phyloP scores from a whole-genome alignment of 805 yeast genomes.

The Dipodascus albidus region DNA sequence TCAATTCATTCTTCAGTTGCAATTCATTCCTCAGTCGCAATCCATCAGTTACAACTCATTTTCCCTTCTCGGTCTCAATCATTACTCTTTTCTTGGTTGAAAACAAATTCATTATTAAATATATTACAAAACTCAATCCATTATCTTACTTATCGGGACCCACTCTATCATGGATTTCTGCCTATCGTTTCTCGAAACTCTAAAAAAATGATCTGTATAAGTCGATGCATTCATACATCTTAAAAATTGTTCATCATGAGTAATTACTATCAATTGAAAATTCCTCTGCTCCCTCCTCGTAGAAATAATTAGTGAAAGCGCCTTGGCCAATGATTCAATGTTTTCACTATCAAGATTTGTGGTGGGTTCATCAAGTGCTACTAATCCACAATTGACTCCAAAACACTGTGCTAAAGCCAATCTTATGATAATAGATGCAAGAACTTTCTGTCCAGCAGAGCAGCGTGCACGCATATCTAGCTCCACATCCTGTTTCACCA shows the following conservation, averaged over 20 bases:
- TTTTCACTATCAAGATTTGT: constrained; percentile 88
- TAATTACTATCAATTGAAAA: constrained; percentile 89
- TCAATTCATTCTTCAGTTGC: no score
- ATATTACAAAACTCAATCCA: constrained; percentile 4
- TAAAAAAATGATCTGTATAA: constrained; percentile 79
- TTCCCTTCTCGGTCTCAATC: no score
- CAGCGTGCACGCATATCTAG: constrained; percentile 97
- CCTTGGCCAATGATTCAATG: constrained; percentile 74
- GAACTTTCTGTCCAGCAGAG: constrained; percentile 94
- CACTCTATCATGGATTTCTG: constrained; percentile 69
- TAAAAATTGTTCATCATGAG: constrained; percentile 91
- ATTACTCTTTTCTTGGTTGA: no score
- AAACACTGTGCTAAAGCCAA: constrained; percentile 91
- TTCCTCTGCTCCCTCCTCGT: constrained; percentile 67
- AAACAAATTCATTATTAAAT: neutral
- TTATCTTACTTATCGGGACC: constrained; percentile 22
- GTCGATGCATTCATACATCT: constrained; percentile 73
- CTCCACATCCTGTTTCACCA: constrained; percentile 86
- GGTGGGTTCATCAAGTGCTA: constrained; percentile 96
- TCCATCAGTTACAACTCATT: no score
- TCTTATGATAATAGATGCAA: constrained; percentile 85
- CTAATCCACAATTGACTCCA: constrained; percentile 89
- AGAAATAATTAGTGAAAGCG: constrained; percentile 65
- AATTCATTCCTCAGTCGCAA: no score
- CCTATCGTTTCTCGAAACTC: constrained; percentile 67